These are phyloP conservation scores for Hemisphaericaspora xylofermentans DNA, from an alignment of 1,139 yeast species.

Conservation along the genomic window DNA sequence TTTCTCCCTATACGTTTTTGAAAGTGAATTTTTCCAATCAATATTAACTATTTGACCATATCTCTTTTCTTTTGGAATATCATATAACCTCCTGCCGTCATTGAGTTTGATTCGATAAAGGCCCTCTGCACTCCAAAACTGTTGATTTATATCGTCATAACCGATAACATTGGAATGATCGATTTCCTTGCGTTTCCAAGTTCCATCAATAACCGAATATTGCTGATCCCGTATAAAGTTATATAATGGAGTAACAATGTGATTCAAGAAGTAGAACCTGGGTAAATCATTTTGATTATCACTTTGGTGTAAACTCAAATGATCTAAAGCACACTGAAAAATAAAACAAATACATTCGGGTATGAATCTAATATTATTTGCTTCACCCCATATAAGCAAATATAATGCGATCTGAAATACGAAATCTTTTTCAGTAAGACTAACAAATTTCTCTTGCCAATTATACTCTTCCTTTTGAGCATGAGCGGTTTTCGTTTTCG, in stretches of 20 bases:
- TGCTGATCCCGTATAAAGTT: conserved; percentile 44
- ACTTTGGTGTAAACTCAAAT: conserved; percentile 10
- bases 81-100: conserved; percentile 46
- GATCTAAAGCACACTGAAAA: conserved; percentile 32
- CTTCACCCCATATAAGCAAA: conserved; percentile 45
- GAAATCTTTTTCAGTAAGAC: conserved; percentile 28
- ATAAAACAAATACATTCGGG: conserved; percentile 45
- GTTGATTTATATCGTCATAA: conserved; percentile 82
- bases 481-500: conserved; percentile 6
- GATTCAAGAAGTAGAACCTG: conserved; percentile 29
- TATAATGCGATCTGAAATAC: conserved; percentile 34
- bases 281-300: conserved; percentile 7
- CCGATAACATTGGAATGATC: conserved; percentile 78
- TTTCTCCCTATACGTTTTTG: conserved; percentile 71
- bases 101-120: conserved; percentile 46
- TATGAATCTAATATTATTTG: conserved; percentile 41
- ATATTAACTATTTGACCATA: conserved; percentile 48
- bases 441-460: conserved; percentile 20
- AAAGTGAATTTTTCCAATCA: conserved; percentile 62
- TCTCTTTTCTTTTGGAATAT: conserved; percentile 44
- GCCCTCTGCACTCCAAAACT: conserved; percentile 77
- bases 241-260: conserved; percentile 48
- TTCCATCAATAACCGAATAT: conserved; percentile 34
- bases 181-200: conserved; percentile 48
- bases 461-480: conserved; percentile 17